Evolutionary conservation across 768 basidiomycete species (phyloP).

Genomic region (Trametes punicea): DNA sequence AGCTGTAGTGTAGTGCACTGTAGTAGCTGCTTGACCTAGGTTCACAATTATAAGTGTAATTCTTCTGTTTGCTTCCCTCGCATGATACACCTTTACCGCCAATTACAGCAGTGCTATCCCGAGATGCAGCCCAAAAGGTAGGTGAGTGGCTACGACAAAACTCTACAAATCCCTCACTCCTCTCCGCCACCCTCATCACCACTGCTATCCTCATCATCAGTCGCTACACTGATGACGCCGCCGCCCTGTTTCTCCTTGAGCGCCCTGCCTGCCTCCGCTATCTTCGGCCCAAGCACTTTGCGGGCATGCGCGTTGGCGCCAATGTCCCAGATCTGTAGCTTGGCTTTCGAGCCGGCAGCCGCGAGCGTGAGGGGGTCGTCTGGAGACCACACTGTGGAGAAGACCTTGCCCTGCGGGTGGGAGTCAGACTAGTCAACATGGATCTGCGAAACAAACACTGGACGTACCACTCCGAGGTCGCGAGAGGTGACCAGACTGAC

Average conservation of each 20-base stretch:
- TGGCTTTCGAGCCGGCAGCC: conserved; percentile 91
- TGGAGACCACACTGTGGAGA: conserved; percentile 87
- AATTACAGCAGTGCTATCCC: background rate
- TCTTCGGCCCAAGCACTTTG: conserved; percentile 77
- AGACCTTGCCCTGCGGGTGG: conserved; percentile 93
- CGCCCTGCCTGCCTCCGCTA: conserved; percentile 66
- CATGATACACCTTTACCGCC: too few species aligned
- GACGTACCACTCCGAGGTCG: conserved; percentile 85
- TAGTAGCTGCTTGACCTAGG: background rate
- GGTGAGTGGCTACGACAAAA: background rate
- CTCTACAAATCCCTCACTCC: background rate
- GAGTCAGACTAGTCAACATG: background rate
- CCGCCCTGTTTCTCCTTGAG: conserved; percentile 63
- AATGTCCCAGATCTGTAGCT: conserved; percentile 94
- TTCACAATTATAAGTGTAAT: conserved; percentile 3
- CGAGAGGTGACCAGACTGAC: conserved; percentile 84
- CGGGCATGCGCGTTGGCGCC: conserved; percentile 79
- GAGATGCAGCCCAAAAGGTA: background rate
- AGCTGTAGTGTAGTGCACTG: conserved; percentile 13
- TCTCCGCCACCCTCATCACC: conserved; percentile 39
- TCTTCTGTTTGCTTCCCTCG: background rate
- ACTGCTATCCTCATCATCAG: conserved; percentile 68
- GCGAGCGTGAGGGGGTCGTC: conserved; percentile 93
- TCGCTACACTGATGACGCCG: conserved; percentile 66
- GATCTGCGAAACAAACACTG: background rate